phyloP scores from a whole-genome alignment of 208 protist genomes.

The Balamuthia mandrillaris region DNA sequence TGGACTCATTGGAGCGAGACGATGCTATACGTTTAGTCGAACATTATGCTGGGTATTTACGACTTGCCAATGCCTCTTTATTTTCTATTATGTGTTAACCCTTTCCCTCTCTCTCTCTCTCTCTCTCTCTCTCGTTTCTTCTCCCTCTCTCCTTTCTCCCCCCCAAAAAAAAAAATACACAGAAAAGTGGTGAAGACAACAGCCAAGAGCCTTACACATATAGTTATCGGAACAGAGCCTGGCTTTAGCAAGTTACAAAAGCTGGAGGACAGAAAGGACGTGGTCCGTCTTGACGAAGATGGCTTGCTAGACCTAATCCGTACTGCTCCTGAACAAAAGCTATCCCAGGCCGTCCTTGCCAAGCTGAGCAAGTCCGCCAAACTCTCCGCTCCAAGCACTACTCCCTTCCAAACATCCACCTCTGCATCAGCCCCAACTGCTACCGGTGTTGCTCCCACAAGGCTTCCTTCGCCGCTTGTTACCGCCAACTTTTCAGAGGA shows the following conservation, averaged over 20 bases:
- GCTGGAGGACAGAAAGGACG: conserved; percentile 18
- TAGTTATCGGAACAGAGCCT: conserved; percentile 69
- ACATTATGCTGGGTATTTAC: conserved; percentile 60
- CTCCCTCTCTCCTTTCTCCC: neutral
- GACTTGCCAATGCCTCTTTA: no score
- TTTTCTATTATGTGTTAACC: no score
- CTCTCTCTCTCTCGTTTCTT: no score
- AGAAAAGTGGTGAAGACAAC: conserved; percentile 53
- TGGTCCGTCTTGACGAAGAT: conserved; percentile 51
- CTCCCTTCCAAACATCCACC: neutral
- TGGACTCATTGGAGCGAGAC: conserved; percentile 75
- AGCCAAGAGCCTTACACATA: conserved; percentile 58
- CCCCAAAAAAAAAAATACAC: neutral
- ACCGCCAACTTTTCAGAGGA: neutral
- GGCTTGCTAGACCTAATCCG: conserved; percentile 49
- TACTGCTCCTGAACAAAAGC: neutral
- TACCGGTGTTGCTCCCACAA: neutral
- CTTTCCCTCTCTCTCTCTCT: no score
- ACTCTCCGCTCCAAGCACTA: neutral
- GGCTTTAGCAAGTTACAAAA: conserved; percentile 66
- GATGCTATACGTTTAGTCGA: conserved; percentile 64
- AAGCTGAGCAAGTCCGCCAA: neutral
- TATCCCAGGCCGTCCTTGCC: neutral
- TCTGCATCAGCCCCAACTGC: neutral
- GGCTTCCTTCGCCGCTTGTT: neutral